Evolutionary conservation across 805 yeast species (phyloP), one percentile per base, ranked within the genome.

Genomic region (Teunomyces cretensis): DNA sequence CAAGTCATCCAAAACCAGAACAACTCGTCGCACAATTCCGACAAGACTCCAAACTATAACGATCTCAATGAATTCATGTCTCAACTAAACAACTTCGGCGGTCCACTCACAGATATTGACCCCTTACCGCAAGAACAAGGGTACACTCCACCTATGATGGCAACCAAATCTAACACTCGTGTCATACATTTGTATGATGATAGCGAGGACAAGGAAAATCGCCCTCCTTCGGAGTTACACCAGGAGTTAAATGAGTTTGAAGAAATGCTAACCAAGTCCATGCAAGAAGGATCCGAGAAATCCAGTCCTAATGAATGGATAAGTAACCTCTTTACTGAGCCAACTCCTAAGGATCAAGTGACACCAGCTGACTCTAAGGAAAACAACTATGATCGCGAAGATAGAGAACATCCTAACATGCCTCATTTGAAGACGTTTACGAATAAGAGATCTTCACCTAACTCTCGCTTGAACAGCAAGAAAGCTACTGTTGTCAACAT

Each of bases 101-200:
- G 77, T 1, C 78, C 78, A 4, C 59, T 72, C 43, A 73, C 78
- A 11, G 78, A 73, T 48, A 70, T 73, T 9, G 78, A 73, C 49
- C 70, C 71, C 1, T 51, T 72, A 33, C 76, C 76, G 6, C 68
- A 64, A 32, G 67, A 59, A 28, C 58, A 52, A 41, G 71, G 70
- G 4, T 55, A 57, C 4, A 70, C 75, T 6, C 78, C 74, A 41
- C 75, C 75, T 49, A 74, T 65, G 78, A 68, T 68, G 61, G 83
- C 83, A n/a, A 76, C 78, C 4, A 79, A 79, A 54, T 61, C 75
- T 33, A 79, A 78, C 52, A 79, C 83, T 3, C 68, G 81, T 33
- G 70, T 79, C 16, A 78, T 79, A 38, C 78, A 76, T 48, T 49
- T 79, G n/a, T 78, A 74, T 45, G 79, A 72, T 30, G 67, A 58